Percentiles rank a stretch among this genome's conserved stretches.
These are phyloP conservation scores for Penicillium expansum DNA, from an alignment of 2,329 filamentous ascomycete species.

Conservation along the genomic window DNA sequence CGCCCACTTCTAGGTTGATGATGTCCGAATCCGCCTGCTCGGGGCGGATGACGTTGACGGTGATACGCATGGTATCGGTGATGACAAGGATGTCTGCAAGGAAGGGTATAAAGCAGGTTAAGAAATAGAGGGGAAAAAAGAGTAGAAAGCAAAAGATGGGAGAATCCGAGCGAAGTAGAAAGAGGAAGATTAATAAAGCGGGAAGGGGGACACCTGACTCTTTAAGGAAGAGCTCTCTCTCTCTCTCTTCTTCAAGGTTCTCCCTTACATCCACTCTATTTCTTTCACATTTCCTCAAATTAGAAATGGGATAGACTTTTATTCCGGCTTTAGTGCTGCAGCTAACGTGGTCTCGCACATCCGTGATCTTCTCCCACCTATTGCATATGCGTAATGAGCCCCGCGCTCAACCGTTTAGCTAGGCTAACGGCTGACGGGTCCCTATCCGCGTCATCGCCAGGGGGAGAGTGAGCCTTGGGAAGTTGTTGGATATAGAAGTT, in stretches of 20 bases:
- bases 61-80: constrained; percentile 67
- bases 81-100: not conserved
- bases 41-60: constrained; percentile 76
- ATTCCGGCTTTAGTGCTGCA: not conserved
- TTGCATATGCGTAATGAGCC: constrained; percentile 4
- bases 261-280: constrained; percentile 10
- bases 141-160: not conserved
- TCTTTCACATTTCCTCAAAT: not conserved
- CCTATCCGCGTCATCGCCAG: not conserved
- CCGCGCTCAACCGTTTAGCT: constrained; percentile 4
- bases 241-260: not conserved
- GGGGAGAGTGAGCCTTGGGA: not conserved
- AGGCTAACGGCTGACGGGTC: not conserved
- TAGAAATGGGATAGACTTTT: not conserved
- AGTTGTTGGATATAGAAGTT: not conserved
- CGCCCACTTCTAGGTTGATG: constrained; percentile 75
- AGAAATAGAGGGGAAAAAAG: not conserved
- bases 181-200: constrained; percentile 5
- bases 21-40: constrained; percentile 67
- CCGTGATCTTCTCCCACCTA: constrained; percentile 1
- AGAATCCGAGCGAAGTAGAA: not conserved
- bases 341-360: not conserved
- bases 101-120: not conserved
- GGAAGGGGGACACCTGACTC: constrained; percentile 7
- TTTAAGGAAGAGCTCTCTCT: not conserved